Evolutionary conservation across 257 asterid genomes (phyloP).

Genomic region (Plectranthus barbatus): DNA sequence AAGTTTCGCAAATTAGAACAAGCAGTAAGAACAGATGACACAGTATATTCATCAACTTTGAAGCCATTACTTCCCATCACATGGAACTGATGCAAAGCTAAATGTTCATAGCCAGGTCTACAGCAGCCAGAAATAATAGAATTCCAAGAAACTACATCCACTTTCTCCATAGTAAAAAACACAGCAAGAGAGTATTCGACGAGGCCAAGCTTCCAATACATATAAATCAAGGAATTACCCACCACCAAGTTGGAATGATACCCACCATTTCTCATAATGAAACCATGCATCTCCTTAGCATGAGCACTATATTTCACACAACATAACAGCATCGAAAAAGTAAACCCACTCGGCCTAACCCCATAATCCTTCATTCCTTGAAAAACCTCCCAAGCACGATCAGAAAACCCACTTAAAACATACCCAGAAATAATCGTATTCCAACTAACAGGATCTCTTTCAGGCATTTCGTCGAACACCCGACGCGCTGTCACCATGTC

Average conservation of each 20-base stretch:
- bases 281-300: slow-evolving; percentile 63
- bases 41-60: slow-evolving; percentile 43
- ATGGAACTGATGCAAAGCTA: slow-evolving; percentile 30
- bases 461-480: slow-evolving; percentile 63
- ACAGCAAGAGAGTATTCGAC: slow-evolving; percentile 50
- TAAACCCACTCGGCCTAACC: slow-evolving; percentile 48
- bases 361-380: slow-evolving; percentile 31
- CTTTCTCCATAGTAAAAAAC: slow-evolving; percentile 43
- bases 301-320: slow-evolving; percentile 26
- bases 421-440: slow-evolving; percentile 60
- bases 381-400: slow-evolving; percentile 35
- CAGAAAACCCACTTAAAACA: slow-evolving; percentile 27
- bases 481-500: slow-evolving; percentile 31
- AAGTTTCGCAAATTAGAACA: slow-evolving; percentile 45
- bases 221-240: slow-evolving; percentile 56
- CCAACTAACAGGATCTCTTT: slow-evolving; percentile 63
- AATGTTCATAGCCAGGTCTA: slow-evolving; percentile 31
- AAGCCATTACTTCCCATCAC: slow-evolving; percentile 38
- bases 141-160: slow-evolving; percentile 68
- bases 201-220: slow-evolving; percentile 60
- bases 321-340: slow-evolving; percentile 45
- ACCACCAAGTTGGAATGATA: slow-evolving; percentile 39
- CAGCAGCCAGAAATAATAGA: slow-evolving; percentile 58
- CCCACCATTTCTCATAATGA: slow-evolving; percentile 36
- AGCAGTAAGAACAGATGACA: slow-evolving; percentile 41